Conservation (phyloP, 163 green algal genomes). For the Chlorella variabilis region DNA sequence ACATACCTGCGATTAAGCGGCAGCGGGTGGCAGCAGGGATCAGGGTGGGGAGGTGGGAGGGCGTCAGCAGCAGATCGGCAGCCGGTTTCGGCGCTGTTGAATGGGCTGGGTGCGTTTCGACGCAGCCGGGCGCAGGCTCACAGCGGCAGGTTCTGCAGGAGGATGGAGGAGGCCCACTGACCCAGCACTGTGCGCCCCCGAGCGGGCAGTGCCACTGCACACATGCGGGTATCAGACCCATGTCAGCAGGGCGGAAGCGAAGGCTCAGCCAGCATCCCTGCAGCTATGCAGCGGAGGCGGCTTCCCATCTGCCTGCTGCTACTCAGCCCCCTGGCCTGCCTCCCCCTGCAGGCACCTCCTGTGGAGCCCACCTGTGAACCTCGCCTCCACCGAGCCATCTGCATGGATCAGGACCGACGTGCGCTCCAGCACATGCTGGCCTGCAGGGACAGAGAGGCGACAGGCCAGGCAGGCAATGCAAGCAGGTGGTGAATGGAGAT, state of each 20-base stretch:
- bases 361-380: slow-evolving; percentile 67
- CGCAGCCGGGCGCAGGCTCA: no score
- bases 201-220: slow-evolving; percentile 66
- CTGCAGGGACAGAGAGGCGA: not conserved
- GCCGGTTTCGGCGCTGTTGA: no score
- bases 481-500: no score
- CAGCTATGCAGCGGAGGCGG: no score
- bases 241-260: not conserved
- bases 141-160: slow-evolving; percentile 42
- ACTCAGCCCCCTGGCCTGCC: no score
- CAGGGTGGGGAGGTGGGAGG: not conserved
- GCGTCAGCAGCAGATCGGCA: no score
- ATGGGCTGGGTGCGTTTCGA: no score
- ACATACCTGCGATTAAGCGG: slow-evolving; percentile 51
- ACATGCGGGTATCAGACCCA: no score
- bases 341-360: no score
- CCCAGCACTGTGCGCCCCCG: slow-evolving; percentile 71
- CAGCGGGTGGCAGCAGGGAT: not conserved
- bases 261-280: not conserved
- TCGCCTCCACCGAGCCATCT: slow-evolving; percentile 60
- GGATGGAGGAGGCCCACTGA: slow-evolving; percentile 54
- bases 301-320: no score
- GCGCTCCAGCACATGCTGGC: slow-evolving; percentile 76
- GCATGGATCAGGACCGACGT: slow-evolving; percentile 59
- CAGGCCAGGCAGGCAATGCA: not conserved